These are phyloP conservation scores for Tetratostichococcus sp. DNA, from an alignment of 139 green algal genomes.

Conservation along the genomic window DNA sequence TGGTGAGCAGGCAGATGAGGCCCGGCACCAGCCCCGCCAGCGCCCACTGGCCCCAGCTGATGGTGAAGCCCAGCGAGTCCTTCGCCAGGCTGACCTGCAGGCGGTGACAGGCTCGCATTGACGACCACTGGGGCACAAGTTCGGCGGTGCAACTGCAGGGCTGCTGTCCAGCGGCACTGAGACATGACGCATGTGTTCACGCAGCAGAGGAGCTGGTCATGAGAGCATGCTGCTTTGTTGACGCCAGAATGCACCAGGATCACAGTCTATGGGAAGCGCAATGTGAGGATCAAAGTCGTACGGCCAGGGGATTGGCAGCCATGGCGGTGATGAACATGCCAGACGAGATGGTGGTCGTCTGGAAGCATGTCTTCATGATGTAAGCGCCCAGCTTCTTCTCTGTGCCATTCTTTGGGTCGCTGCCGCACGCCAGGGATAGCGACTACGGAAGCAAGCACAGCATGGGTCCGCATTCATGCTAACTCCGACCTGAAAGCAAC, in stretches of 20 bases:
- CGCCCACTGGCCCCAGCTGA: conserved; percentile 85
- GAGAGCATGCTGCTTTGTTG: too few relatives aligned
- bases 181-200: too few relatives aligned
- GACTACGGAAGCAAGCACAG: conserved; percentile 32
- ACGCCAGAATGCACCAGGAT: too few relatives aligned
- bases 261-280: too few relatives aligned
- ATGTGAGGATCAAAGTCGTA: neutral
- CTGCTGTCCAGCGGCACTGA: too few relatives aligned
- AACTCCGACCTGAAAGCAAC: too few relatives aligned
- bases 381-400: conserved; percentile 95
- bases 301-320: conserved; percentile 92
- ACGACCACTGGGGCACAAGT: too few relatives aligned
- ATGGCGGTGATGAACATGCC: conserved; percentile 99
- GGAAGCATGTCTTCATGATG: conserved; percentile 97
- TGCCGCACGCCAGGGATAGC: conserved; percentile 91
- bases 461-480: too few relatives aligned
- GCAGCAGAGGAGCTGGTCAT: too few relatives aligned
- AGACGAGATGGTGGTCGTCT: conserved; percentile 86
- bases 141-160: too few relatives aligned
- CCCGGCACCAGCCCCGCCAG: conserved; percentile 88
- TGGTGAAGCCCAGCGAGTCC: conserved; percentile 77
- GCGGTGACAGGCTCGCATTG: neutral
- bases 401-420: conserved; percentile 85
- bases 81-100: conserved; percentile 60
- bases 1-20: conserved; percentile 70